Evolutionary conservation across 2,329 filamentous ascomycete genomes (phyloP).

Genomic region (Ophioceras dolichostomum): DNA sequence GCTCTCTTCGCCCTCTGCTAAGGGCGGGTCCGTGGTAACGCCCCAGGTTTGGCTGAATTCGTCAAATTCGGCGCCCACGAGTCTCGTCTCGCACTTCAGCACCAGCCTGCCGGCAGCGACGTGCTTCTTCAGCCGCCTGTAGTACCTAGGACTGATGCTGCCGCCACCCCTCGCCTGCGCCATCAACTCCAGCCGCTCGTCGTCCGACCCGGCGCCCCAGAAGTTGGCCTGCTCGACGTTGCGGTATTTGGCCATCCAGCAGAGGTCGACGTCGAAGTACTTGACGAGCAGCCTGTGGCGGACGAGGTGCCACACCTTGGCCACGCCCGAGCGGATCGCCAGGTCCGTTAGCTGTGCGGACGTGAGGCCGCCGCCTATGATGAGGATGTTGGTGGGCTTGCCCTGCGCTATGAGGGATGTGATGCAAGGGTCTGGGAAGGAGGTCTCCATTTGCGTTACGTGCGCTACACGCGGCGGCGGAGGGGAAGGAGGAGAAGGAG

Average conservation of each 20-base stretch:
- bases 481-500: too few species aligned
- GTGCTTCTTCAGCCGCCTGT: constrained; percentile 54
- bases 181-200: constrained; percentile 55
- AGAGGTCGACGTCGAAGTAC: constrained; percentile 64
- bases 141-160: constrained; percentile 59
- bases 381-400: constrained; percentile 48
- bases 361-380: constrained; percentile 66
- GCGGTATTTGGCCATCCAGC: constrained; percentile 74
- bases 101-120: constrained; percentile 35
- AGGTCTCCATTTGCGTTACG: constrained; percentile 44
- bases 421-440: constrained; percentile 42
- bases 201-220: constrained; percentile 62
- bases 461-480: constrained; percentile 24
- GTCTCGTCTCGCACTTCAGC: constrained; percentile 43
- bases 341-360: constrained; percentile 63
- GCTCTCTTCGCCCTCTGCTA: not conserved
- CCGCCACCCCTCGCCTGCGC: constrained; percentile 58
- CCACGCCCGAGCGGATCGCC: constrained; percentile 50
- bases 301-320: constrained; percentile 59
- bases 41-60: constrained; percentile 20
- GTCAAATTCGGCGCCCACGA: constrained; percentile 40
- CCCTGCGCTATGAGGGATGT: constrained; percentile 33
- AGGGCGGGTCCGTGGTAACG: constrained; percentile 37
- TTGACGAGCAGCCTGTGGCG: constrained; percentile 48
- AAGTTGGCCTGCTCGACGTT: constrained; percentile 67